Evolutionary conservation across 1,284 basidiomycete genomes (phyloP), one percentile per base, ranked within the genome.

Genomic region (Xerocomus minutiporus): DNA sequence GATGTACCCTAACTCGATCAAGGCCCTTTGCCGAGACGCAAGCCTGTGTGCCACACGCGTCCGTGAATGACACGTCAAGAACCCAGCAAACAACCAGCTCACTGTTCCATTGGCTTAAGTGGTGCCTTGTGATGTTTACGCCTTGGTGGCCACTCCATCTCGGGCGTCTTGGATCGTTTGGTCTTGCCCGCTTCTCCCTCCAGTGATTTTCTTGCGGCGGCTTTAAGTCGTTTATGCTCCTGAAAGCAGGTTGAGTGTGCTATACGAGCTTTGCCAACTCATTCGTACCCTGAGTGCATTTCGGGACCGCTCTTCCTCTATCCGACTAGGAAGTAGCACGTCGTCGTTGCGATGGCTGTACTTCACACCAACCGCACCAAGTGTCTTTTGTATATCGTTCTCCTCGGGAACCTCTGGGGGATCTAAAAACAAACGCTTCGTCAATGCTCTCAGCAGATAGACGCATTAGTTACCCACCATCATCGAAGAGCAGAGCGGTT

Each of bases 341-440:
- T 82, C 77, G 43, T 88, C 83, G 54, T 90, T 90, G 26, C 78
- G 75, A 61, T 90, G 87, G 26, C 77, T 86, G 57, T 90, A 90
- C 50, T 73, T 77, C 5, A 88, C 76, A 8, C 85, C 84, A 25
- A 81, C 73, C 8, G 74, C 73, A 51, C 73, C 77, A n/a, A 89
- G 71, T 1, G 80, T 79, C 58, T 73, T 78, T 56, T 81, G 74
- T 38, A 88, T 77, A 12, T 72, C 71, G 50, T 80, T 77, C 58
- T 68, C 75, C 61, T 57, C 63, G 54, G 32, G 34, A 41, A 59
- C 25, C 40, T 63, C 55, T 51, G 62, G 71, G 29, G 71, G 66
- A 40, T 73, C 73, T 75, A 47, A 35, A n/a, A 35, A 40, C 23
- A 46, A 46, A 51, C 5, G 12, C 1, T 25, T 25, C 8, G 31